phyloP scores from a whole-genome alignment of 148 eudicot species.

The Selenicereus undatus region DNA sequence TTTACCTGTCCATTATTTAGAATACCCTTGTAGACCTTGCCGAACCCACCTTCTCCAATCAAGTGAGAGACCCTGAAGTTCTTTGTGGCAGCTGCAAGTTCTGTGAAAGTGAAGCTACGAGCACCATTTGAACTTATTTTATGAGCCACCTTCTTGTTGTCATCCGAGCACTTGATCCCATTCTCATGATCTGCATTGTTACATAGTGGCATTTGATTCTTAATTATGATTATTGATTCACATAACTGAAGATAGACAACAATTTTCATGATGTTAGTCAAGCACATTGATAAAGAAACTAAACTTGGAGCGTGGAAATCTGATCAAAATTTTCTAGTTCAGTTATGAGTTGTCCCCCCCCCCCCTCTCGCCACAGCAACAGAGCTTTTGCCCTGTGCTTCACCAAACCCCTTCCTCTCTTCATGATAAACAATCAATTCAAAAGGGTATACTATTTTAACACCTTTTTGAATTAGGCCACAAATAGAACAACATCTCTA shows the following conservation, averaged over 20 bases:
- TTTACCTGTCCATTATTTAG: neutral
- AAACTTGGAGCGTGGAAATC: neutral
- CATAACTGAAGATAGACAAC: too few relatives aligned
- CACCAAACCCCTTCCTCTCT: too few relatives aligned
- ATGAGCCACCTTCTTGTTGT: neutral
- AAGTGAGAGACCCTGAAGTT: neutral
- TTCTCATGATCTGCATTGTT: neutral
- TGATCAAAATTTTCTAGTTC: neutral
- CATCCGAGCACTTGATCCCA: neutral
- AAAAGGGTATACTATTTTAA: too few relatives aligned
- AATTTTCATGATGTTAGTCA: neutral
- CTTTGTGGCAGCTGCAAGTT: neutral
- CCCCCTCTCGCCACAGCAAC: neutral
- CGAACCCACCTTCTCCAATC: conserved; percentile 5
- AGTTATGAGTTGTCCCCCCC: neutral
- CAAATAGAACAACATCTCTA: too few relatives aligned
- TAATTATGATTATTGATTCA: neutral
- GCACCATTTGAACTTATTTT: neutral
- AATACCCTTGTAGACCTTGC: conserved; percentile 1
- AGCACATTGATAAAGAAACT: neutral
- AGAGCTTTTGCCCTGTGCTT: neutral
- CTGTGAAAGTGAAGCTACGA: neutral
- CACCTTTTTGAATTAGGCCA: too few relatives aligned
- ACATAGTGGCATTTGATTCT: neutral
- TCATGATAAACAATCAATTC: too few relatives aligned